A percentile compares a stretch with the other conserved stretches of the same genome.
Conservation (phyloP, 176 grass and related monocot species). For the Raddia guianensis region DNA sequence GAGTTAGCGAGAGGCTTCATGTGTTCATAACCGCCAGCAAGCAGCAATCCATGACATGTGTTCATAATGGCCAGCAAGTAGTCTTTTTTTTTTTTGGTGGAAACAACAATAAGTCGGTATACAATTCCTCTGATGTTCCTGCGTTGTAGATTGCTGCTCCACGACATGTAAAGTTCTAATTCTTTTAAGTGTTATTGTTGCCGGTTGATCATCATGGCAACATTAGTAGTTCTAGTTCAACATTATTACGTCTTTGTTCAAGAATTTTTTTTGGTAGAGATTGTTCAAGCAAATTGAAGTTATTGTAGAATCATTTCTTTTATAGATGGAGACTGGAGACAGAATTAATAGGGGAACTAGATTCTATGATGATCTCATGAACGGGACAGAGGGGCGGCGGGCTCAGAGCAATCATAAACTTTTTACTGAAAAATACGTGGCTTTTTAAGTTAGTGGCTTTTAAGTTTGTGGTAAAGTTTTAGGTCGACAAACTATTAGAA, state of each 20-base stretch:
- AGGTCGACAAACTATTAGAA: no score
- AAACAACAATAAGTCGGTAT: background rate
- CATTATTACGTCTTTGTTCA: background rate
- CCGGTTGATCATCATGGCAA: constrained; percentile 13
- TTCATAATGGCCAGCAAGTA: no score
- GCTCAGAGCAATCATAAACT: background rate
- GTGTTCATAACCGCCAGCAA: constrained; percentile 2
- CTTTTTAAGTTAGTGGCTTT: background rate
- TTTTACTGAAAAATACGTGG: background rate
- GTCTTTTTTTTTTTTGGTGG: no score
- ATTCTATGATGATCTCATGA: constrained; percentile 2
- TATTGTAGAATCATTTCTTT: background rate
- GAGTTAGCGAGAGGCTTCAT: background rate
- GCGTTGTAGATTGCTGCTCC: background rate
- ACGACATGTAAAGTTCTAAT: background rate
- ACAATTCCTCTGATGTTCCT: background rate
- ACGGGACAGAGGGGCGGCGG: constrained; percentile 11
- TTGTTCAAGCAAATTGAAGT: background rate
- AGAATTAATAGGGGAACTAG: background rate
- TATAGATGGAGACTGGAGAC: no score
- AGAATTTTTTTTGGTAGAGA: background rate
- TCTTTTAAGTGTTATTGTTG: background rate
- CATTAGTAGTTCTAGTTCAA: background rate
- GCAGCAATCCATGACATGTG: background rate
- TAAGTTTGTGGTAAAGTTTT: no score